phyloP scores from a whole-genome alignment of 2,329 filamentous ascomycete genomes.

The Scedosporium apiospermum region DNA sequence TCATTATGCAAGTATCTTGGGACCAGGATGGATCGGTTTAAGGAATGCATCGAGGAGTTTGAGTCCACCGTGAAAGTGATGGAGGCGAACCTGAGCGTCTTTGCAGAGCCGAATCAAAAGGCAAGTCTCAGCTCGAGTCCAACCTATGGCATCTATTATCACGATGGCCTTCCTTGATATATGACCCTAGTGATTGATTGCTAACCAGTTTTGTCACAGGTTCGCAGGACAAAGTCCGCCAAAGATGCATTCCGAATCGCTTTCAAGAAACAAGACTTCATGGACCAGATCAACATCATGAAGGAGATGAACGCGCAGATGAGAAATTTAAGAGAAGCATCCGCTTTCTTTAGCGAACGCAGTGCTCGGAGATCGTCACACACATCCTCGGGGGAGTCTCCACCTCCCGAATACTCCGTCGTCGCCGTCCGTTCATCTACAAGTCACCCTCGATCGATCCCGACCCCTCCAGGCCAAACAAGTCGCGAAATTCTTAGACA shows the following conservation, averaged over 20 bases:
- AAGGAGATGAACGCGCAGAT: not conserved
- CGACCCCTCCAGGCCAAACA: no score
- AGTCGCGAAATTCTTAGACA: not conserved
- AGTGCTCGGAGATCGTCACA: no score
- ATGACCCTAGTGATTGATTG: not conserved
- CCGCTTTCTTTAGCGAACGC: not conserved
- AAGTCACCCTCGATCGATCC: no score
- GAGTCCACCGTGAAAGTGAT: not conserved
- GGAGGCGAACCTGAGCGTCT: not conserved
- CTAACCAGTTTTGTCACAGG: not conserved
- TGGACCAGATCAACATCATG: not conserved
- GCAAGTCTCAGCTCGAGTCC: not conserved
- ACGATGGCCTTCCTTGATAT: not conserved
- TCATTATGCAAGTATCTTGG: not conserved
- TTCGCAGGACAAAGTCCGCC: not conserved
- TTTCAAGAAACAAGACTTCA: not conserved
- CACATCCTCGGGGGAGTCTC: no score
- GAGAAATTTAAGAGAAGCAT: not conserved
- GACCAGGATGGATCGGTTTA: not conserved
- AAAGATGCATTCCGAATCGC: not conserved
- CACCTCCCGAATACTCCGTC: no score
- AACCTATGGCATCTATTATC: not conserved
- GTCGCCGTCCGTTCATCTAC: no score
- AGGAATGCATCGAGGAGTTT: not conserved
- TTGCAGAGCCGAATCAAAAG: not conserved